A percentile compares a stretch with the other conserved stretches of the same genome.
phyloP scores from a whole-genome alignment of 1,139 yeast species.

The Geotrichum carabidarum region DNA sequence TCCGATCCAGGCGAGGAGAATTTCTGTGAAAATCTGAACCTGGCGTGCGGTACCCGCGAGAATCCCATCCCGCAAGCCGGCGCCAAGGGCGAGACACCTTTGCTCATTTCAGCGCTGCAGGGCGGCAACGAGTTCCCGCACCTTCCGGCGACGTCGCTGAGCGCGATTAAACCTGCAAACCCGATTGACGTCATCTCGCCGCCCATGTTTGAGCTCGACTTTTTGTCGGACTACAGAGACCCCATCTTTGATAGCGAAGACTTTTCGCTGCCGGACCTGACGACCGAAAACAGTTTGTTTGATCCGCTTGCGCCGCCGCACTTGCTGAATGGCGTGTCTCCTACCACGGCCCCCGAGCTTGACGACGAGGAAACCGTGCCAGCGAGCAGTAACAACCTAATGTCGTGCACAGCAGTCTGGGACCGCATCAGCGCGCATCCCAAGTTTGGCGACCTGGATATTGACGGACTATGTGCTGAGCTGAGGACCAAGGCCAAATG shows the following conservation, averaged over 20 bases:
- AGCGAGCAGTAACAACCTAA: slow-evolving; percentile 37
- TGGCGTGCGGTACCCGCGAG: slow-evolving; percentile 69
- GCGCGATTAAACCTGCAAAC: background rate
- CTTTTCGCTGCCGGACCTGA: slow-evolving; percentile 36
- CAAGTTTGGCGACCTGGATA: slow-evolving; percentile 84
- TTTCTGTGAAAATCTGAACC: slow-evolving; percentile 68
- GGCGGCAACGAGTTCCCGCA: background rate
- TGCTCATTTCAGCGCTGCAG: slow-evolving; percentile 24
- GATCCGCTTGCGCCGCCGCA: slow-evolving; percentile 48
- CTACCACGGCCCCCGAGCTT: slow-evolving; percentile 31
- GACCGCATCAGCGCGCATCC: slow-evolving; percentile 93
- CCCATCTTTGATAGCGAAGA: slow-evolving; percentile 35
- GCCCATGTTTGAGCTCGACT: slow-evolving; percentile 32
- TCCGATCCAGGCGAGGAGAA: slow-evolving; percentile 39
- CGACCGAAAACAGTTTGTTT: slow-evolving; percentile 62
- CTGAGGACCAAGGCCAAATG: slow-evolving; percentile 89
- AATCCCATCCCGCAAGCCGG: slow-evolving; percentile 55
- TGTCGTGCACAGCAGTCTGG: slow-evolving; percentile 92
- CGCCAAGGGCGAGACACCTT: slow-evolving; percentile 19
- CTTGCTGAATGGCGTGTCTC: slow-evolving; percentile 31
- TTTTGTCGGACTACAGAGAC: slow-evolving; percentile 36
- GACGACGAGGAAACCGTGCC: slow-evolving; percentile 36
- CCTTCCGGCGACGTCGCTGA: background rate
- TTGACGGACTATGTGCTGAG: slow-evolving; percentile 86
- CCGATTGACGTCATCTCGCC: slow-evolving; percentile 23